Base-by-base conservation (phyloP, 495 filamentous ascomycete genomes). In the Xylaria bambusicola region DNA sequence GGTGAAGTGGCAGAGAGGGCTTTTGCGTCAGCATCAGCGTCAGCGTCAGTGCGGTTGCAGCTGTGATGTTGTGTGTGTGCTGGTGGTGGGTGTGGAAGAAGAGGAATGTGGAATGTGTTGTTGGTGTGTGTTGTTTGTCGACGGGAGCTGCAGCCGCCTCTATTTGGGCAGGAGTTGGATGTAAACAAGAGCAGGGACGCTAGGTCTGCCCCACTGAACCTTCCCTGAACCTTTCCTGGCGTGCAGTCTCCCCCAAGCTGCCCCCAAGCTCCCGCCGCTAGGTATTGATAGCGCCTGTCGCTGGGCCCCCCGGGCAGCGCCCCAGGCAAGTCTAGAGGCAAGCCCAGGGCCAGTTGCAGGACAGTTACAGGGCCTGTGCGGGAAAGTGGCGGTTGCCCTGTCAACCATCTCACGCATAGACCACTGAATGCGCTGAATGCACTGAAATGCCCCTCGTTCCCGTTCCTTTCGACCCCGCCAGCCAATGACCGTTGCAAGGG, bases 171-270 rank as follows among this genome's bases (percentile, higher is more conserved):
- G 23, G 17, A 55, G 35, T 52, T 52, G 33, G 54, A 50, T 54
- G 51, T 58, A 58, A 61, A 66, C 57, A 60, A n/a, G 49, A 60
- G 46, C 57, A 60, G 57, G 49, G 57, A 49, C 47, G 38, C 56
- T 46, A 52, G 45, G 52, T 15, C 26, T 10, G 49, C 23, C 23
- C 52, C 52, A 54, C 52, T 8, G 13, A 54, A 4, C 42, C n/a
- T n/a, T n/a, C n/a, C n/a, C n/a, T n/a, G n/a, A n/a, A n/a, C n/a
- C n/a, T n/a, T n/a, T n/a, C n/a, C n/a, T n/a, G n/a, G n/a, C n/a
- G n/a, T n/a, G n/a, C n/a, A n/a, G n/a, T n/a, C n/a, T n/a, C n/a
- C n/a, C n/a, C n/a, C n/a, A n/a, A n/a, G n/a, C n/a, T n/a, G 13
- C 31, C 23, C 35, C 31, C 49, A 52, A 60, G 49, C 40, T 60